These are phyloP conservation scores for Mycena epipterygia DNA, from an alignment of 768 basidiomycete genomes.

Conservation along the genomic window DNA sequence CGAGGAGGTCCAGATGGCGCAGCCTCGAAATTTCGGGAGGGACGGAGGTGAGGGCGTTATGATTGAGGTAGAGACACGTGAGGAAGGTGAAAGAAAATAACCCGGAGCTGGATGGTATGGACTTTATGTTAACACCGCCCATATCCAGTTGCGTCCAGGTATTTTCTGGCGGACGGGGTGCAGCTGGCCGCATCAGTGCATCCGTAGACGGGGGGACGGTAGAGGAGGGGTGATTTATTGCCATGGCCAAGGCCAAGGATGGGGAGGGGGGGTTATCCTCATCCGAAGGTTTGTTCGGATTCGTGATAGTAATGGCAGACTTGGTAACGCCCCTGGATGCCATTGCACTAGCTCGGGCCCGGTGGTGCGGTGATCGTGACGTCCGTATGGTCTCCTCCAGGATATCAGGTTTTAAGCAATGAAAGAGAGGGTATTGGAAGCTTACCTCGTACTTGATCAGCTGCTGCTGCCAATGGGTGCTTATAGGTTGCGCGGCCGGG, in stretches of 20 bases:
- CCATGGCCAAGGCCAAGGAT: conserved; percentile 48
- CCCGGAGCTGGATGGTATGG: conserved; percentile 81
- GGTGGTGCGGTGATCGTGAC: conserved; percentile 91
- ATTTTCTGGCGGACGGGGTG: conserved; percentile 76
- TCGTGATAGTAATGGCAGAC: conserved; percentile 91
- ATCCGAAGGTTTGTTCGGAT: conserved; percentile 79
- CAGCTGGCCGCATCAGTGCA: conserved; percentile 71
- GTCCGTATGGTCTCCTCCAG: conserved; percentile 80
- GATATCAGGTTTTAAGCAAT: conserved; percentile 37
- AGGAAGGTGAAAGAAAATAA: conserved; percentile 93
- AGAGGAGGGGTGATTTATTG: conserved; percentile 78
- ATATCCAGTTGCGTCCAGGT: conserved; percentile 95
- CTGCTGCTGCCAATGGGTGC: conserved; percentile 94
- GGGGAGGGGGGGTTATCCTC: conserved; percentile 49
- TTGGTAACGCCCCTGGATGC: conserved; percentile 90
- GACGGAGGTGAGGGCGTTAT: conserved; percentile 85
- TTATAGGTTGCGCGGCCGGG: conserved; percentile 75
- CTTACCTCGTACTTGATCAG: conserved; percentile 92
- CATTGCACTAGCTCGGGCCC: conserved; percentile 95
- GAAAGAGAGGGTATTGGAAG: conserved; percentile 41
- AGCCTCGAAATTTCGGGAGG: conserved; percentile 89
- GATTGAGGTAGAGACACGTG: conserved; percentile 95
- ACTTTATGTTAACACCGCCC: conserved; percentile 95
- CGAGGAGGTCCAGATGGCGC: conserved; percentile 88
- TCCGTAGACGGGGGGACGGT: conserved; percentile 81